phyloP scores from a whole-genome alignment of 2,329 filamentous ascomycete species.

The Colletotrichum truncatum region DNA sequence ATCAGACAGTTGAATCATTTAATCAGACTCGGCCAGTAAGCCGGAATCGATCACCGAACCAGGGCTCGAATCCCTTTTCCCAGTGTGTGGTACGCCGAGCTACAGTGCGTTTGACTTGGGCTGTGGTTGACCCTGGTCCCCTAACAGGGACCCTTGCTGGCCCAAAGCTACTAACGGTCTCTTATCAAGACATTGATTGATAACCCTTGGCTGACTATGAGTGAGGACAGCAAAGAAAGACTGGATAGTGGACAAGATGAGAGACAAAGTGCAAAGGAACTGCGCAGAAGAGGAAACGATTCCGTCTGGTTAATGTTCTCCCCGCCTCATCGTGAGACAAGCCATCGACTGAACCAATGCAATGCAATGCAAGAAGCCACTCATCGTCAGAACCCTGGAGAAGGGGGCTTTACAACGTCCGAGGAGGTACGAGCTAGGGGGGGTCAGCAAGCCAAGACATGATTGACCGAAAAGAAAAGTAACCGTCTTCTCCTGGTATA shows the following conservation, averaged over 20 bases:
- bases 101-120: background rate
- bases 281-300: background rate
- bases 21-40: slow-evolving; percentile 17
- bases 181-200: background rate
- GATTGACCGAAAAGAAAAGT: slow-evolving; percentile 15
- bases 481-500: slow-evolving; percentile 1
- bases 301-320: background rate
- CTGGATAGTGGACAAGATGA: background rate
- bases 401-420: background rate
- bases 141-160: background rate
- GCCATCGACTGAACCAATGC: background rate
- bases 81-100: background rate
- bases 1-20: slow-evolving; percentile 5
- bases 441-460: slow-evolving; percentile 12
- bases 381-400: background rate
- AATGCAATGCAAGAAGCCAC: background rate
- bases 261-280: background rate
- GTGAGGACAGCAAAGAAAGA: background rate
- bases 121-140: slow-evolving; percentile 1
- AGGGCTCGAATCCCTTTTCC: slow-evolving; percentile 12
- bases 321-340: background rate
- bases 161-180: background rate
- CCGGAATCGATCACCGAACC: background rate
- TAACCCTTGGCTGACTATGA: background rate
- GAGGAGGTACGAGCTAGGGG: background rate